These are phyloP conservation scores for Gonium pectorale DNA, from an alignment of 139 green algal genomes.

Conservation along the genomic window DNA sequence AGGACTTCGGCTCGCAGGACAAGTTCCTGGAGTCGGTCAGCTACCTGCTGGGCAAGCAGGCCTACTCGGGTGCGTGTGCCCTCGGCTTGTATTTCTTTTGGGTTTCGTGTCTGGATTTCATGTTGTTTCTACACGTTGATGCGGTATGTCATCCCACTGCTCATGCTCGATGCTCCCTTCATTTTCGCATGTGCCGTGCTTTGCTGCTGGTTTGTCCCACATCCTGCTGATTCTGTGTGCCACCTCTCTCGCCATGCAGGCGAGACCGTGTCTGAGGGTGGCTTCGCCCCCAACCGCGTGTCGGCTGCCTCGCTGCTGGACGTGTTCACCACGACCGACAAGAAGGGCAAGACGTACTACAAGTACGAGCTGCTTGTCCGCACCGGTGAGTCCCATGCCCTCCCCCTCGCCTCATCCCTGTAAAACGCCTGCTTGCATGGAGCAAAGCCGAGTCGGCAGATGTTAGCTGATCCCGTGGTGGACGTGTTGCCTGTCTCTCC, in stretches of 20 bases:
- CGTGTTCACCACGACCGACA: slow-evolving; percentile 81
- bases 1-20: slow-evolving; percentile 86
- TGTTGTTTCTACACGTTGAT: no score
- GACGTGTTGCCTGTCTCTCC: no score
- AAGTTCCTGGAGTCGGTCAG: slow-evolving; percentile 88
- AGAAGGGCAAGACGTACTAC: slow-evolving; percentile 98
- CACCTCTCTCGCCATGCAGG: slow-evolving; percentile 53
- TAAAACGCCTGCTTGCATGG: no score
- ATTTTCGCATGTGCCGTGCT: neutral
- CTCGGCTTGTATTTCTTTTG: neutral
- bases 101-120: no score
- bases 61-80: slow-evolving; percentile 66
- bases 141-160: no score
- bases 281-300: slow-evolving; percentile 91
- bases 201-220: neutral
- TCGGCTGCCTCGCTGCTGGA: slow-evolving; percentile 88
- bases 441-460: no score
- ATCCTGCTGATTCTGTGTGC: neutral
- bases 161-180: no score
- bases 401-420: no score
- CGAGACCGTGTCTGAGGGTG: slow-evolving; percentile 92
- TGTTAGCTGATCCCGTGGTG: no score
- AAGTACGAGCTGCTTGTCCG: slow-evolving; percentile 88
- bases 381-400: slow-evolving; percentile 70
- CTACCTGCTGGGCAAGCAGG: slow-evolving; percentile 89